Evolutionary conservation across 257 asterid genomes (phyloP), one percentile per base, ranked within the genome.

Genomic region (Craterostigma plantagineum): DNA sequence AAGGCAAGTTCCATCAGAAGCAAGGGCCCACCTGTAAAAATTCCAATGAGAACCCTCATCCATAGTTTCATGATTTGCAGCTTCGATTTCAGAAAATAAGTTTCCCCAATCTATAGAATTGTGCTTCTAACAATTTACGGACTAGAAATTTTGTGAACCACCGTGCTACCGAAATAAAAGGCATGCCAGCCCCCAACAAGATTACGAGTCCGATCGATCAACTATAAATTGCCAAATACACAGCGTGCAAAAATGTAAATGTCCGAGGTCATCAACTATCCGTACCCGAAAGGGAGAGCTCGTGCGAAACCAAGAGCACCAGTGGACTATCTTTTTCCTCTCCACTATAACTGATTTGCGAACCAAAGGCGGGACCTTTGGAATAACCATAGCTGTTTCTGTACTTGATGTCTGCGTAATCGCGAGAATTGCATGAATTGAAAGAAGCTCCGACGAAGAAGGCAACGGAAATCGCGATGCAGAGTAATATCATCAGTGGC

Each of bases 201-300:
- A n/a, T n/a, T n/a, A n/a, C n/a, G n/a, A n/a, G n/a, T n/a, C n/a
- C n/a, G n/a, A n/a, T n/a, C n/a, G n/a, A n/a, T n/a, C n/a, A n/a
- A n/a, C n/a, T n/a, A n/a, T n/a, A n/a, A 41, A 59, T 35, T 44
- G 11, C 30, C 12, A 3, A 43, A 34, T n/a, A n/a, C 10, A 17
- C 4, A 10, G 38, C 16, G 13, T 34, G 8, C 37, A 34, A 34
- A 6, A 34, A 34, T 11, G 7, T 6, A 7, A 34, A 6, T 34
- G 11, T 6, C 7, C 7, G 37, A 34, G 18, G 16, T 8, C 14
- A 5, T 42, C 7, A 11, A 17, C n/a, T n/a, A n/a, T n/a, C n/a
- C n/a, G 33, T 71, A 82, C 94, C 94, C 14, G 94, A 77, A 45
- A 78, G 92, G 14, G 94, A 78, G 51, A 82, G 92, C 52, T 82